Conservation (phyloP, 1,284 basidiomycete species). For the Dichomitus squalens region DNA sequence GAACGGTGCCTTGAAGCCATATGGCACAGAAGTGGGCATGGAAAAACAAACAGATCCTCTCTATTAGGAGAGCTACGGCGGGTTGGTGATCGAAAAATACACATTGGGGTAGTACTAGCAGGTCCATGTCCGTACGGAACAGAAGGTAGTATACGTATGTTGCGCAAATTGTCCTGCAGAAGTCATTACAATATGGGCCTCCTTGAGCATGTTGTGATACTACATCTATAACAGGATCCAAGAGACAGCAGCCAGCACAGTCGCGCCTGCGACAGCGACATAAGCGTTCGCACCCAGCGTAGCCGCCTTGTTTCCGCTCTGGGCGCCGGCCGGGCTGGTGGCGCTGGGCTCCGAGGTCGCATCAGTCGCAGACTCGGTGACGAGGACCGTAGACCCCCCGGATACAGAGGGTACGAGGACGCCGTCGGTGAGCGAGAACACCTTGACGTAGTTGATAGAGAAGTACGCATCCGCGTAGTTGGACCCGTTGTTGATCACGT, state of each 20-base stretch:
- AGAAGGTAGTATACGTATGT: too few species aligned
- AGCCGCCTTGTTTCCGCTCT: constrained; percentile 1
- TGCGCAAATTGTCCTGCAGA: too few species aligned
- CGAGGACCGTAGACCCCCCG: constrained; percentile 19
- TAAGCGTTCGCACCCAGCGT: neutral
- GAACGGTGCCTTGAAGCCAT: too few species aligned
- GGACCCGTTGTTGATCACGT: constrained; percentile 53
- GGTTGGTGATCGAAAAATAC: too few species aligned
- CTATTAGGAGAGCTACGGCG: too few species aligned
- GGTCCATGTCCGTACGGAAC: too few species aligned
- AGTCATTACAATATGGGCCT: too few species aligned
- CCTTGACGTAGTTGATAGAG: constrained; percentile 53
- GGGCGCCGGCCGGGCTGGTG: neutral
- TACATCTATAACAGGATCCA: constrained; percentile 8
- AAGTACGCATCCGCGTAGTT: constrained; percentile 55
- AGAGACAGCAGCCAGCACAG: constrained; percentile 12
- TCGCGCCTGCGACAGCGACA: constrained; percentile 9
- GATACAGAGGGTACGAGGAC: constrained; percentile 21
- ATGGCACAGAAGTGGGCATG: too few species aligned
- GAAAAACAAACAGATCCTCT: too few species aligned
- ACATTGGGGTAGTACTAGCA: too few species aligned
- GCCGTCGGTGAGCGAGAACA: constrained; percentile 34
- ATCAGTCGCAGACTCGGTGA: constrained; percentile 13
- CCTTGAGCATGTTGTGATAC: too few species aligned
- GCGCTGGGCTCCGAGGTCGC: constrained; percentile 6